Evolutionary conservation across 176 grass and related monocot species (phyloP), one percentile per base, ranked within the genome.

Genomic region (Rhipidocladum racemiflorum): DNA sequence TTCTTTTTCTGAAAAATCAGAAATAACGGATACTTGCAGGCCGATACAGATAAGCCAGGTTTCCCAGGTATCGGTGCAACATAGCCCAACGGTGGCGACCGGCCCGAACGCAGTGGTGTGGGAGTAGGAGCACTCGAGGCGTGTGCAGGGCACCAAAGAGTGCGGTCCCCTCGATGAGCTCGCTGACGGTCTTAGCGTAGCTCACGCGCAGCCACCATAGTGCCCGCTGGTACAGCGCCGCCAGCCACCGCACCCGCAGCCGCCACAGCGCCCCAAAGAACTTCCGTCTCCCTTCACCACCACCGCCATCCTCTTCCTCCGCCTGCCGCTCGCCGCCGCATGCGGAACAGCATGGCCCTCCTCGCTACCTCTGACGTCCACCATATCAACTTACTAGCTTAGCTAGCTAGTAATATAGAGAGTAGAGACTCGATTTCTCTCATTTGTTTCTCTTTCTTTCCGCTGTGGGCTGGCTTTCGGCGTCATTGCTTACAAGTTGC

Each of bases 221-320:
- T 40, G 87, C 63, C 59, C 77, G 74, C 36, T 74, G 54, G 79
- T 92, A 89, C 70, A 86, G 62, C 51, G 43, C 60, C 7, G 83
- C 78, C 15, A 93, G 85, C 60, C 83, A 86, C 12, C 83, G 65
- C 74, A 87, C 53, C 32, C 67, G 81, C 59, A 88, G 49, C 51
- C 77, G 80, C 79, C n/a, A 66, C 72, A 94, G 61, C 80, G 16
- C 83, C 59, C 88, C 88, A 1, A 94, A 51, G 39, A 91, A 3
- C 61, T 68, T 73, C 64, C 55, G 45, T 44, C 67, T 29, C 25
- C 55, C 48, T 40, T 75, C 44, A 2, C 49, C 61, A 0, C 18
- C 78, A 0, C 71, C 81, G n/a, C 83, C 54, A 71, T 86, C 68
- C 45, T 83, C 84, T 88, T 85, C 75, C 54, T 89, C 23, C 67